These are phyloP conservation scores for Beauveria australis DNA, from an alignment of 2,329 filamentous ascomycete genomes.

Conservation along the genomic window DNA sequence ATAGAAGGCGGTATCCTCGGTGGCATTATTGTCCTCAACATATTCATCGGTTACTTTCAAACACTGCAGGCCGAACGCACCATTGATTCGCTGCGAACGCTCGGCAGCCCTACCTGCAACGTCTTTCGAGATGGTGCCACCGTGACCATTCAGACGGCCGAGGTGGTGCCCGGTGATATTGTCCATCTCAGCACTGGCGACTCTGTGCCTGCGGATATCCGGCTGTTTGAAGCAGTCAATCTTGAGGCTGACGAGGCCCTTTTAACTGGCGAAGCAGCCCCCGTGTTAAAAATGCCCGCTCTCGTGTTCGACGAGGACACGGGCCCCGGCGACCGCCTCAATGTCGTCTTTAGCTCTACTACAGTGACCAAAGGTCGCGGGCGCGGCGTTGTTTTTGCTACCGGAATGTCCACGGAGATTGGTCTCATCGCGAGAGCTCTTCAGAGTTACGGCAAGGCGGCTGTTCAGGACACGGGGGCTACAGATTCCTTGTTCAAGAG, in stretches of 20 bases:
- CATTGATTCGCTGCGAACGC: slow-evolving; percentile 30
- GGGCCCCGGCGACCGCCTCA: slow-evolving; percentile 43
- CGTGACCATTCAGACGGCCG: slow-evolving; percentile 23
- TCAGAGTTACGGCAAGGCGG: slow-evolving; percentile 20
- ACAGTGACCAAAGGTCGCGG: slow-evolving; percentile 50
- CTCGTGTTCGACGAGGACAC: slow-evolving; percentile 29
- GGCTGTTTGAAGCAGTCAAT: slow-evolving; percentile 48
- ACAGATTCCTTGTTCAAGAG: slow-evolving; percentile 5
- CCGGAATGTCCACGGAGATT: slow-evolving; percentile 52
- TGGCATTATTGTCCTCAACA: slow-evolving; percentile 44
- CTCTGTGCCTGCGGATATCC: slow-evolving; percentile 48
- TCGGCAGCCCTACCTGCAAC: slow-evolving; percentile 28
- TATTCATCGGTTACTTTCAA: slow-evolving; percentile 39
- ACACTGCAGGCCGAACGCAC: slow-evolving; percentile 33
- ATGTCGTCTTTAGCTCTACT: slow-evolving; percentile 48
- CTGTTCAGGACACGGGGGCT: background rate
- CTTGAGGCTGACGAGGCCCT: slow-evolving; percentile 55
- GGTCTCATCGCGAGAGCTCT: slow-evolving; percentile 43
- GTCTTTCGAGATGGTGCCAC: slow-evolving; percentile 30
- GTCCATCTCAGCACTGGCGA: slow-evolving; percentile 42
- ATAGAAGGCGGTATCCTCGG: slow-evolving; percentile 43
- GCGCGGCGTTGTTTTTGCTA: slow-evolving; percentile 50
- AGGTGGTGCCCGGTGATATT: slow-evolving; percentile 49
- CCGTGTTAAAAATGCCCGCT: slow-evolving; percentile 40
- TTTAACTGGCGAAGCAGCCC: slow-evolving; percentile 52